These are phyloP conservation scores for Xylaria scruposa DNA, from an alignment of 495 filamentous ascomycete species.

Conservation along the genomic window DNA sequence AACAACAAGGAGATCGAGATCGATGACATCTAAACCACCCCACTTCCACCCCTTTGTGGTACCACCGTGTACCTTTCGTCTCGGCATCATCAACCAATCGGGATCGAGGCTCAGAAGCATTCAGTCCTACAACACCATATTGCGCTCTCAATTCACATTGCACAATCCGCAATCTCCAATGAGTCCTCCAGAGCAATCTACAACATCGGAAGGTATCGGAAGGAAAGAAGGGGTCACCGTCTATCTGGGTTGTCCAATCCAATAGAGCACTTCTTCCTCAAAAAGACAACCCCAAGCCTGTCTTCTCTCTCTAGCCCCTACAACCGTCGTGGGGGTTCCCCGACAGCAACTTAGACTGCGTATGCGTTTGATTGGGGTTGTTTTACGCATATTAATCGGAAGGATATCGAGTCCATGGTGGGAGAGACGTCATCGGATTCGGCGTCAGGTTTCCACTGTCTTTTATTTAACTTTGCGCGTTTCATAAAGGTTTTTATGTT, in stretches of 20 bases:
- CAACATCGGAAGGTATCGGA: neutral
- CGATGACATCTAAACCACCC: conserved; percentile 68
- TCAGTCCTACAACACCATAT: neutral
- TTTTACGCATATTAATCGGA: conserved; percentile 24
- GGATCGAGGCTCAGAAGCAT: neutral
- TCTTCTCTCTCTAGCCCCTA: conserved; percentile 67
- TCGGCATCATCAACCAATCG: neutral
- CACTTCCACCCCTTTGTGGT: conserved; percentile 6
- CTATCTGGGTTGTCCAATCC: conserved; percentile 63
- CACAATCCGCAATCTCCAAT: neutral
- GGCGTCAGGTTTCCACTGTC: conserved; percentile 25
- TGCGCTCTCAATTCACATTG: neutral
- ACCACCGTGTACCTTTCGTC: conserved; percentile 1
- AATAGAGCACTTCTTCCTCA: neutral
- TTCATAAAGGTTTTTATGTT: neutral
- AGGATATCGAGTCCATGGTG: conserved; percentile 45
- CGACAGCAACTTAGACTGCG: conserved; percentile 53
- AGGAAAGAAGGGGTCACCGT: conserved; percentile 41
- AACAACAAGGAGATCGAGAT: conserved; percentile 72
- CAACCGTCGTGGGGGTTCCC: conserved; percentile 43
- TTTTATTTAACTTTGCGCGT: conserved; percentile 18
- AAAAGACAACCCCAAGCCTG: conserved; percentile 49
- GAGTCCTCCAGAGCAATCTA: neutral
- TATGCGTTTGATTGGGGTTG: conserved; percentile 17
- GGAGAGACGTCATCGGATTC: conserved; percentile 57